Evolutionary conservation across 2,329 filamentous ascomycete species (phyloP).

Genomic region (Cadophora luteo-olivacea): DNA sequence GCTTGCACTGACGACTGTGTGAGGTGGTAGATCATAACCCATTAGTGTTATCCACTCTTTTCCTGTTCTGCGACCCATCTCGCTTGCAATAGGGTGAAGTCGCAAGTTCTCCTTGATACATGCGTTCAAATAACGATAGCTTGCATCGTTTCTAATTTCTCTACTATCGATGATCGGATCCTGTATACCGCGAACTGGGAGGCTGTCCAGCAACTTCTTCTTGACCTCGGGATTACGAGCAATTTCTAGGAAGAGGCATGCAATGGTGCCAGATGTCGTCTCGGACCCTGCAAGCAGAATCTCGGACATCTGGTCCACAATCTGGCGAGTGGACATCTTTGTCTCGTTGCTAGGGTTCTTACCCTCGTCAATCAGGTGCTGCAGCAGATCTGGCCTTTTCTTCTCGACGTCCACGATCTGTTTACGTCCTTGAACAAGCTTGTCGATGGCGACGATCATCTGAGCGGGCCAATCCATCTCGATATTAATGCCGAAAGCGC

Average conservation of each 20-base stretch:
- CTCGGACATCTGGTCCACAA: slow-evolving; percentile 28
- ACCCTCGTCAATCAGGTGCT: slow-evolving; percentile 36
- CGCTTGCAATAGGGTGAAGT: slow-evolving; percentile 22
- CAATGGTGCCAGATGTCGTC: slow-evolving; percentile 41
- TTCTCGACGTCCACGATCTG: not conserved
- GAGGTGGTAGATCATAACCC: slow-evolving; percentile 22
- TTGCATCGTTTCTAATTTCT: slow-evolving; percentile 11
- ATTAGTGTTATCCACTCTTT: slow-evolving; percentile 22
- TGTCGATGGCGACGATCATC: slow-evolving; percentile 33
- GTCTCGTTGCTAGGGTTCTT: slow-evolving; percentile 29
- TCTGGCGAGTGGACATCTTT: slow-evolving; percentile 20
- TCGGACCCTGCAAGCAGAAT: slow-evolving; percentile 42
- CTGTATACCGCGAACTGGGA: not conserved
- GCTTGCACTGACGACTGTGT: slow-evolving; percentile 21
- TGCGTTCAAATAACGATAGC: slow-evolving; percentile 21
- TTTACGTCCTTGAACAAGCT: slow-evolving; percentile 22
- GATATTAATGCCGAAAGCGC: slow-evolving; percentile 31
- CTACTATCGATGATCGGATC: slow-evolving; percentile 19
- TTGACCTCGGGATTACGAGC: slow-evolving; percentile 37
- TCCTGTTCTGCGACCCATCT: slow-evolving; percentile 22
- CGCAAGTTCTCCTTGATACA: slow-evolving; percentile 22
- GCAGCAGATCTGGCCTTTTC: slow-evolving; percentile 30
- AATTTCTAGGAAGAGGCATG: slow-evolving; percentile 40
- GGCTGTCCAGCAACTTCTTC: slow-evolving; percentile 25
- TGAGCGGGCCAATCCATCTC: slow-evolving; percentile 35